A percentile compares a stretch with the other conserved stretches of the same genome.
Conservation (phyloP, 2,329 filamentous ascomycete genomes). For the Hymenoscyphus fructigenus region DNA sequence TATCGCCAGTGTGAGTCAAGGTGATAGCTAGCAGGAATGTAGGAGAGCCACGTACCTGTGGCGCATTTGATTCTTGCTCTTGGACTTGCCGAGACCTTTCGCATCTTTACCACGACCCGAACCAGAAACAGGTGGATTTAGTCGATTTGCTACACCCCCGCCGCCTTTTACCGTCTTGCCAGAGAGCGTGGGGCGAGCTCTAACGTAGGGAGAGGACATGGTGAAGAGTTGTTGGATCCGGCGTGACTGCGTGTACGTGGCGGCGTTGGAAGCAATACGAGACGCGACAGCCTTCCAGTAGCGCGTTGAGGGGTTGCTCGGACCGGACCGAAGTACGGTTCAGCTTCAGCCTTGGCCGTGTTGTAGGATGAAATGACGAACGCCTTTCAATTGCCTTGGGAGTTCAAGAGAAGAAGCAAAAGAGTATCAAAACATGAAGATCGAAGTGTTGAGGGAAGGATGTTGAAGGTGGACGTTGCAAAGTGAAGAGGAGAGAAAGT, state of each 20-base stretch:
- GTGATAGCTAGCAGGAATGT: neutral
- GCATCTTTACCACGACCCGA: neutral
- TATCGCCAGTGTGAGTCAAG: conserved; percentile 25
- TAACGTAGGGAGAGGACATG: neutral
- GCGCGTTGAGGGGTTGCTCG: neutral
- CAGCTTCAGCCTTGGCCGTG: neutral
- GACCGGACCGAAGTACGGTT: neutral
- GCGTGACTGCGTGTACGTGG: neutral
- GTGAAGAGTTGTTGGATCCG: neutral
- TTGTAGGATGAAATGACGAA: neutral
- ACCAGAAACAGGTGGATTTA: neutral
- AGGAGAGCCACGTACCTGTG: conserved; percentile 12
- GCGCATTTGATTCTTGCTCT: conserved; percentile 16
- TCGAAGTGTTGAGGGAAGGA: too few relatives aligned
- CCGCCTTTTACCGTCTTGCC: conserved; percentile 1
- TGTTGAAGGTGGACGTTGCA: neutral
- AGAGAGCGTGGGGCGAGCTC: neutral
- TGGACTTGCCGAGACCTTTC: neutral
- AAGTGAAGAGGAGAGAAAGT: neutral
- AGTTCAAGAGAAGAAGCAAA: neutral
- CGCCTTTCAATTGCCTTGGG: neutral
- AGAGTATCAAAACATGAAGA: neutral
- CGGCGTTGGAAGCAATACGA: neutral
- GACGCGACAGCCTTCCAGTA: neutral
- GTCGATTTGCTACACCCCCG: neutral